These are phyloP conservation scores for Teunomyces stri DNA, from an alignment of 805 yeast genomes.

Conservation along the genomic window DNA sequence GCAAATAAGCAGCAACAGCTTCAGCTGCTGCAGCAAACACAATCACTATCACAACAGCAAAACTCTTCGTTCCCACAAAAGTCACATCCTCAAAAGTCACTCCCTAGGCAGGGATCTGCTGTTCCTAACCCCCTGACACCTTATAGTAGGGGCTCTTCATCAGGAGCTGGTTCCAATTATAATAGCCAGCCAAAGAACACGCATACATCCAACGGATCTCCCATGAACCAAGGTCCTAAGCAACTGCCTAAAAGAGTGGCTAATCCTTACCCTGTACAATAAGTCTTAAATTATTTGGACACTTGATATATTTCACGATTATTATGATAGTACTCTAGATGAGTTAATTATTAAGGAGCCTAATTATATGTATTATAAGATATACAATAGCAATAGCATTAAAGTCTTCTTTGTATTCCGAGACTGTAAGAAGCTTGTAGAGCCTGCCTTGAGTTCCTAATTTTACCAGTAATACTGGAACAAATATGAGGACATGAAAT, in stretches of 20 bases:
- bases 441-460: too few relatives aligned
- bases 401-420: background rate
- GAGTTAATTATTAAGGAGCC: conserved; percentile 1
- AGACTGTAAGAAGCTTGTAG: too few relatives aligned
- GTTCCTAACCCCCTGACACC: background rate
- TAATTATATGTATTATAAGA: conserved; percentile 3
- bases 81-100: background rate
- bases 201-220: background rate
- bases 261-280: conserved; percentile 5
- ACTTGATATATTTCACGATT: conserved; percentile 1
- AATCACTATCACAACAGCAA: conserved; percentile 1
- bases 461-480: too few relatives aligned
- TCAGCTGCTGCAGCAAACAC: conserved; percentile 2
- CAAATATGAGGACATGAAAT: too few relatives aligned
- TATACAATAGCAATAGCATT: background rate
- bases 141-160: conserved; percentile 1
- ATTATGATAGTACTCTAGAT: conserved; percentile 2
- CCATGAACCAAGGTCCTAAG: background rate
- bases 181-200: conserved; percentile 1
- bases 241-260: conserved; percentile 3
- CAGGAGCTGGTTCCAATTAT: background rate
- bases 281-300: conserved; percentile 1
- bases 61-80: conserved; percentile 2
- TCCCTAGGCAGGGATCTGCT: background rate
- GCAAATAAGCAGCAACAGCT: conserved; percentile 11